These are phyloP conservation scores for Alternaria sp. DNA, from an alignment of 2,329 filamentous ascomycete genomes.

Conservation along the genomic window DNA sequence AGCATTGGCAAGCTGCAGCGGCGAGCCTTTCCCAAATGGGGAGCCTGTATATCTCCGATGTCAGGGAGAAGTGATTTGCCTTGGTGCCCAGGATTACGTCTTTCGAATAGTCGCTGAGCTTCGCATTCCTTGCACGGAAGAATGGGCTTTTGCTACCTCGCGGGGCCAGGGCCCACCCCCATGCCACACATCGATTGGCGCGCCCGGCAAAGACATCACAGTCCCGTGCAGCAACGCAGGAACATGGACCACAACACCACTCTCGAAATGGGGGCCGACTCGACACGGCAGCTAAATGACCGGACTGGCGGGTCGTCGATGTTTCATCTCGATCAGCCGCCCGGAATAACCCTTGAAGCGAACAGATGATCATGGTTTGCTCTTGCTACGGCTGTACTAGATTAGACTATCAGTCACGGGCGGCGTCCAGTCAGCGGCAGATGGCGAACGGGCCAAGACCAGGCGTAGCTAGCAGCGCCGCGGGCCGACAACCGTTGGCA, in stretches of 20 bases:
- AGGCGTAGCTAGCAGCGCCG: slow-evolving; percentile 37
- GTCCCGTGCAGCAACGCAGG: slow-evolving; percentile 51
- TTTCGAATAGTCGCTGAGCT: slow-evolving; percentile 43
- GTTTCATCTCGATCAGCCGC: slow-evolving; percentile 49
- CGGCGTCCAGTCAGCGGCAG: slow-evolving; percentile 38
- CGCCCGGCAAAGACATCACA: slow-evolving; percentile 37
- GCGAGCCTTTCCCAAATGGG: slow-evolving; percentile 51
- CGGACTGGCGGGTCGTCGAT: slow-evolving; percentile 40
- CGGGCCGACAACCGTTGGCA: slow-evolving; percentile 43
- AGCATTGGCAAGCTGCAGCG: slow-evolving; percentile 57
- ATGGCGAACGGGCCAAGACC: slow-evolving; percentile 25
- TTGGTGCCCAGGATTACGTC: slow-evolving; percentile 45
- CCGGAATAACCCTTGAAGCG: slow-evolving; percentile 47
- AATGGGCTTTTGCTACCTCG: slow-evolving; percentile 30
- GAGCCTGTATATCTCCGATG: slow-evolving; percentile 51
- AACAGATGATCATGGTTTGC: slow-evolving; percentile 47
- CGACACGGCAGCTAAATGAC: slow-evolving; percentile 46
- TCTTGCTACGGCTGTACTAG: slow-evolving; percentile 26
- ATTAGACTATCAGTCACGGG: slow-evolving; percentile 32
- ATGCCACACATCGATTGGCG: slow-evolving; percentile 38
- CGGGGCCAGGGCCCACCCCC: slow-evolving; percentile 28
- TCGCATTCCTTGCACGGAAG: slow-evolving; percentile 49
- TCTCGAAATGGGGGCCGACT: slow-evolving; percentile 41
- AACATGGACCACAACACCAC: slow-evolving; percentile 50
- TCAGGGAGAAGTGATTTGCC: slow-evolving; percentile 47